Evolutionary conservation across 441 rosid species (phyloP), one percentile per base, ranked within the genome.

Genomic region (Bocquillonia castaneifolia): DNA sequence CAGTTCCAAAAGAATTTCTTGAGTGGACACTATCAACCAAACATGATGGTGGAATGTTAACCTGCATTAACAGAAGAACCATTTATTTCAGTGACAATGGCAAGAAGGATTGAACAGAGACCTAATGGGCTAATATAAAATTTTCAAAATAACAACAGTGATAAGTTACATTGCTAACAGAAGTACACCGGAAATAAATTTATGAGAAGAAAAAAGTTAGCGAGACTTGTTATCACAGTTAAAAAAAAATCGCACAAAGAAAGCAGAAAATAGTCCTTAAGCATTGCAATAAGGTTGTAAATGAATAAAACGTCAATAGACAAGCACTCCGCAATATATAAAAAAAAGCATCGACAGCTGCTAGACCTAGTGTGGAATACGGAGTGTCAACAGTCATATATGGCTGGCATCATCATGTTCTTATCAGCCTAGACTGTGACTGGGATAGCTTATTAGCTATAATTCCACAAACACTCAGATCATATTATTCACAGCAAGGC

Each of bases 11-110:
- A 77, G 85, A 86, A 67, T 87, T 85, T 69, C 85, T 90, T 36
- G 93, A 84, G 76, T 88, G 90, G 69, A 88, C 93, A 66, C 99
- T 97, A 80, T 94, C 99, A 82, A 89, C 87, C 91, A 92, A 84
- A 80, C 95, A 84, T n/a, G 98, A 88, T 23, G 85, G 87, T 59
- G 99, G 99, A 68, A 92, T 93, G 72, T 90, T 86, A 83, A 94
- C 99, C 99, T 92, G 82, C 75, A 78, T 65, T 40, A 3, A 68
- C 18, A 22, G 23, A 51, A 50, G 23, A 23, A 52, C 32, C 3
- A 4, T 25, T 53, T 48, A 34, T 45, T 15, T 17, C 50, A 17
- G 15, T 45, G n/a, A 45, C 20, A 45, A 45, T 45, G 7, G 18
- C 51, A 47, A 5, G 18, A 47, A 1, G 10, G 22, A 3, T 47